These are phyloP conservation scores for Suillus luteus DNA, from an alignment of 768 basidiomycete genomes.

Conservation along the genomic window DNA sequence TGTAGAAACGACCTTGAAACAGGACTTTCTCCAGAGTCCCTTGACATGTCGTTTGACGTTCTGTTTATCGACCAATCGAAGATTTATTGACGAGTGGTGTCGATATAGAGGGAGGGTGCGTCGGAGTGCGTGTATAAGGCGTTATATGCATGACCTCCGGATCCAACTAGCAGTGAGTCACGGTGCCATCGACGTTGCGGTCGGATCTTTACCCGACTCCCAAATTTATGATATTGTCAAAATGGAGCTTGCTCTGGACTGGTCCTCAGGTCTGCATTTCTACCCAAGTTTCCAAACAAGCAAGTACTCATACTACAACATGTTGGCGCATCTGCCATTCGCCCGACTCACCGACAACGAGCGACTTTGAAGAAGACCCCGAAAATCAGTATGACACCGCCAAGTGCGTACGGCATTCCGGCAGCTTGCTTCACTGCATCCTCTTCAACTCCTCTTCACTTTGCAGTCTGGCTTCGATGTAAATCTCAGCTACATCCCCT, in stretches of 20 bases:
- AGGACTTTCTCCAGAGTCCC: not conserved
- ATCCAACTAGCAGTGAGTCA: not conserved
- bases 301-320: no score
- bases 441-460: not conserved
- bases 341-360: no score
- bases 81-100: not conserved
- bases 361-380: no score
- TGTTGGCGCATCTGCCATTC: no score
- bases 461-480: no score
- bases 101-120: not conserved
- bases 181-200: not conserved
- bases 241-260: not conserved
- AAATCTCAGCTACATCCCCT: no score
- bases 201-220: not conserved
- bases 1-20: conserved; percentile 6
- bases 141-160: not conserved
- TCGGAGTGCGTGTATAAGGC: not conserved
- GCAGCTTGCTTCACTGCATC: no score
- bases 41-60: not conserved
- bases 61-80: not conserved
- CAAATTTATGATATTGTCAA: not conserved
- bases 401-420: no score
- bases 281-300: not conserved
- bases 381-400: no score
- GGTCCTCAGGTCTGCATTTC: not conserved